Base-by-base conservation (phyloP, 108 stramenopile genomes). In the Licmophora abbreviata region DNA sequence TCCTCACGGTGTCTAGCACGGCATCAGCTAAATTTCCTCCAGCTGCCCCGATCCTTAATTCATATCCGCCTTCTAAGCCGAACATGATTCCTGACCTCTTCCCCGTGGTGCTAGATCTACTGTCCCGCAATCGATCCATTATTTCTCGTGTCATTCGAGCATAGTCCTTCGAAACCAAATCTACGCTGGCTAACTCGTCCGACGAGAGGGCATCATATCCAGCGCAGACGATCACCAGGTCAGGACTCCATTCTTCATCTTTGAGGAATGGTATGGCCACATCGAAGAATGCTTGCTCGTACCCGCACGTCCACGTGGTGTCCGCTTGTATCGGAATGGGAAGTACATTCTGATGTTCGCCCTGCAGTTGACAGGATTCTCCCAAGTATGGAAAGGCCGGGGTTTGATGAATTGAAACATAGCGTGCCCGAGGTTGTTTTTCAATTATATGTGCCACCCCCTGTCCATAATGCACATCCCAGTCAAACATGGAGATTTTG, bases 401-500 rank as follows among this genome's bases (percentile, higher is more conserved):
- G 17, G 29, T 27, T 40, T 78, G 72, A 48, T 78, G 77, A 31
- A 67, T 67, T 11, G 67, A 69, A 9, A 59, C 77, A 44, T 78
- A 78, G 21, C 72, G 49, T 11, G 44, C 41, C 12, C 51, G 10
- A 22, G 28, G 23, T 21, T 63, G 48, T 10, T 58, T 34, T 41
- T 63, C 40, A 15, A 73, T n/a, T 35, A 73, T 73, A 34, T 69
- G 56, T 17, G 72, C 68, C 23, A 73, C 72, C 17, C 81, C 81
- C 54, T 83, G 76, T 26, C 81, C 81, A 56, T 83, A 77, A 45
- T 83, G 81, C 0, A 78, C 81, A 54, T 83, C 81, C 64, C 64
- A 78, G 48, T 83, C 81, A 27, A 83, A 32, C 15, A 83, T 58
- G 1, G 66, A 66, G 2, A 82, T 54, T 20, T 66, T 55, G 22